phyloP scores from a whole-genome alignment of 2,329 filamentous ascomycete genomes.

The Diaporthe nobilis region DNA sequence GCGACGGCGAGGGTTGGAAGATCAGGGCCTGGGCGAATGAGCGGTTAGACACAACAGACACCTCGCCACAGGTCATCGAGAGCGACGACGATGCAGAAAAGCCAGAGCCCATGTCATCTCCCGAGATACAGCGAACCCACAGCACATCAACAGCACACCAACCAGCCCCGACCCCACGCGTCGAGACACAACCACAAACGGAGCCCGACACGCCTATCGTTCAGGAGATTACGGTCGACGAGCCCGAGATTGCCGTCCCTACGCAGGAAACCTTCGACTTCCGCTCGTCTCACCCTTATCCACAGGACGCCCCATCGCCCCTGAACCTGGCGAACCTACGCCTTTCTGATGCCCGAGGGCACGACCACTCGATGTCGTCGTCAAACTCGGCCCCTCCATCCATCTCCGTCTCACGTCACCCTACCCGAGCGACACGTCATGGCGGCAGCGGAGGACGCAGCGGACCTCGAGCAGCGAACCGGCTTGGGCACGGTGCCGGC shows the following conservation, averaged over 20 bases:
- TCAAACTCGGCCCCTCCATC: conserved; percentile 41
- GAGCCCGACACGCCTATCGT: conserved; percentile 52
- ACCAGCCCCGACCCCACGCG: conserved; percentile 48
- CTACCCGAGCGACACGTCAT: conserved; percentile 42
- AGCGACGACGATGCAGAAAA: conserved; percentile 76
- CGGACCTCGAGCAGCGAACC: conserved; percentile 49
- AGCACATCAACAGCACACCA: conserved; percentile 51
- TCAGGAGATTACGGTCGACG: conserved; percentile 43
- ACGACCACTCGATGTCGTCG: conserved; percentile 52
- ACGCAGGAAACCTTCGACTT: conserved; percentile 78
- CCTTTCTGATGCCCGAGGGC: conserved; percentile 66
- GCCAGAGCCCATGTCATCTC: conserved; percentile 71
- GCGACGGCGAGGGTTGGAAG: conserved; percentile 81
- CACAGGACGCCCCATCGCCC: conserved; percentile 64
- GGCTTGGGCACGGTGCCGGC: conserved; percentile 75
- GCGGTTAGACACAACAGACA: conserved; percentile 74
- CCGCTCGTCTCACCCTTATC: conserved; percentile 73
- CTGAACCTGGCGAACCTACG: conserved; percentile 74
- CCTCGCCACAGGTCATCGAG: conserved; percentile 60
- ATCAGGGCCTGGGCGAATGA: conserved; percentile 78
- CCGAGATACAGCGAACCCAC: conserved; percentile 66
- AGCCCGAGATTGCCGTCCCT: conserved; percentile 63
- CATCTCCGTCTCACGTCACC: conserved; percentile 36
- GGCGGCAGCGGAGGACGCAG: conserved; percentile 44
- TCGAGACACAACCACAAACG: conserved; percentile 52